Evolutionary conservation across 371 early-diverging fungal genomes (phyloP).

Genomic region (Rhizopus sp.): DNA sequence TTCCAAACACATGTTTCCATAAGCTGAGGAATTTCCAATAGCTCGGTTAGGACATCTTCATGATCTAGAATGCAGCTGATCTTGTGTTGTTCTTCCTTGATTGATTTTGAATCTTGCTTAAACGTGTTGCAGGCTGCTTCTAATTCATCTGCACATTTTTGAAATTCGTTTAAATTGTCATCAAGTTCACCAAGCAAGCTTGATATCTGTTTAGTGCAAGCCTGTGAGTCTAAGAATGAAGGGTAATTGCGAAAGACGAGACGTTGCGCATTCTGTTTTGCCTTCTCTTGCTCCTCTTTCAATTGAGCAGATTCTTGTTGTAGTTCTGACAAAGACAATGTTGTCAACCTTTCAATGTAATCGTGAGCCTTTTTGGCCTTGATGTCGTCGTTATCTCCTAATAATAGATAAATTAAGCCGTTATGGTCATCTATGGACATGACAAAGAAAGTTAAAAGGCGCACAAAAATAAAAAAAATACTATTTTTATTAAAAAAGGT

Average conservation of each 20-base stretch:
- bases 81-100: conserved; percentile 50
- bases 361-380: conserved; percentile 56
- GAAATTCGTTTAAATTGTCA: conserved; percentile 51
- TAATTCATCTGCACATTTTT: conserved; percentile 51
- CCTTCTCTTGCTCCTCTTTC: conserved; percentile 55
- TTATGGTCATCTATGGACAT: conserved; percentile 24
- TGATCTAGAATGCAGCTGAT: conserved; percentile 59
- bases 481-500: conserved; percentile 6
- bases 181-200: conserved; percentile 57
- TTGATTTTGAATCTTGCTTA: conserved; percentile 28
- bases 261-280: conserved; percentile 66
- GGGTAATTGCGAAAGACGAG: conserved; percentile 74
- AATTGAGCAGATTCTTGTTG: conserved; percentile 54
- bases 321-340: conserved; percentile 59
- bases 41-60: conserved; percentile 62
- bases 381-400: conserved; percentile 21
- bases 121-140: conserved; percentile 52
- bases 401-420: conserved; percentile 28
- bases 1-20: conserved; percentile 84
- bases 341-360: conserved; percentile 65
- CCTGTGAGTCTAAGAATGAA: conserved; percentile 67
- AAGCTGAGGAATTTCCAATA: conserved; percentile 79
- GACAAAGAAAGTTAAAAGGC: background rate
- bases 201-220: conserved; percentile 57
- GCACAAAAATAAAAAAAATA: background rate